phyloP scores from a whole-genome alignment of 306 rosid species.

The Sphenostylis stenocarpa region DNA sequence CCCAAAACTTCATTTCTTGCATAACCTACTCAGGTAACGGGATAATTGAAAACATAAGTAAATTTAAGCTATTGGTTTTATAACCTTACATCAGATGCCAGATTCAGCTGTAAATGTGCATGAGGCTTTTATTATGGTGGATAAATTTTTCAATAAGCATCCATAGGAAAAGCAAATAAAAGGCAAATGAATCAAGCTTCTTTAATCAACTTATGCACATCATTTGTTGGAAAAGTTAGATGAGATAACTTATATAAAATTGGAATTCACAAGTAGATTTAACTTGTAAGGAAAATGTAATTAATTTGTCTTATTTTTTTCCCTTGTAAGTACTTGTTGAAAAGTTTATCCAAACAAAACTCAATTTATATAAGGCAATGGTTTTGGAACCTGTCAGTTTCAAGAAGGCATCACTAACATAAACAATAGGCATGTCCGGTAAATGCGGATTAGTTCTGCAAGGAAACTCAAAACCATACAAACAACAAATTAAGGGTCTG shows the following conservation, averaged over 20 bases:
- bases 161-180: background rate
- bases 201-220: background rate
- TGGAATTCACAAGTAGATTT: background rate
- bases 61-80: background rate
- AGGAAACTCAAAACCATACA: constrained; percentile 42
- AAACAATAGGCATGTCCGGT: constrained; percentile 89
- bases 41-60: constrained; percentile 16
- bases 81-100: constrained; percentile 25
- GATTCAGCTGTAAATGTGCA: background rate
- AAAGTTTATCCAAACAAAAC: background rate
- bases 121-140: background rate
- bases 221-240: background rate
- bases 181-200: background rate
- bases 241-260: background rate
- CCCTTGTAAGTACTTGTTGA: background rate
- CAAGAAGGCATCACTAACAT: constrained; percentile 88
- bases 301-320: background rate
- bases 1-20: constrained; percentile 79
- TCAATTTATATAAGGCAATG: background rate
- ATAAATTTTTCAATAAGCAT: background rate
- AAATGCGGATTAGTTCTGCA: constrained; percentile 80
- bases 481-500: constrained; percentile 40
- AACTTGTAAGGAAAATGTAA: background rate
- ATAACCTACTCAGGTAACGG: constrained; percentile 60
- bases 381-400: constrained; percentile 71